Percentiles rank a stretch among this genome's conserved stretches.
Conservation (phyloP, 768 basidiomycete species). For the Lactifluus subvellereus region DNA sequence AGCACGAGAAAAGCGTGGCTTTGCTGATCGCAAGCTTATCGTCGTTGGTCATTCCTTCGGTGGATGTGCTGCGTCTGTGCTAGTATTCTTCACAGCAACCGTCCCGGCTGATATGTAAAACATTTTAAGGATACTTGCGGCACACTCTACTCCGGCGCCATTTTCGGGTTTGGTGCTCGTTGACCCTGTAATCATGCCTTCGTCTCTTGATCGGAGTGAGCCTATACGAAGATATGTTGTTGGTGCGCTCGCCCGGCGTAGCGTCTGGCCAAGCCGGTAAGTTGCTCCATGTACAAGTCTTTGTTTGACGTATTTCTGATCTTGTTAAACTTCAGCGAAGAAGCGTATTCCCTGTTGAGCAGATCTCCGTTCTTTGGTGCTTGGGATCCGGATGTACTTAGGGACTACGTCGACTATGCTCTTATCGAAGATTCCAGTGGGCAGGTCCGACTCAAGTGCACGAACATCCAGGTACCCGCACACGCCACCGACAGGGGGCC, state of each 20-base stretch:
- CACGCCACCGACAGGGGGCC: background rate
- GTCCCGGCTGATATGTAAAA: background rate
- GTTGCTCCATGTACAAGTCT: constrained; percentile 11
- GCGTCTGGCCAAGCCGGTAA: constrained; percentile 58
- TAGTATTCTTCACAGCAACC: background rate
- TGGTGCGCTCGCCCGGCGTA: constrained; percentile 53
- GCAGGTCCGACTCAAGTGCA: constrained; percentile 56
- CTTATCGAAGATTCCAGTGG: constrained; percentile 38
- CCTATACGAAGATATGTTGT: constrained; percentile 21
- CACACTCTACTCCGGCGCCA: constrained; percentile 53
- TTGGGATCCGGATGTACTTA: constrained; percentile 64
- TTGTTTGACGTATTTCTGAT: background rate
- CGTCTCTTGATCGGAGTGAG: background rate
- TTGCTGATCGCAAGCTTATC: constrained; percentile 49
- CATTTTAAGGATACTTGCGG: constrained; percentile 60
- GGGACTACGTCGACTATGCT: constrained; percentile 55
- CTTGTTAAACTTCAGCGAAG: constrained; percentile 40
- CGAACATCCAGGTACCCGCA: constrained; percentile 41
- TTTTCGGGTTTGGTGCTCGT: constrained; percentile 70
- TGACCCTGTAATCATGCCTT: constrained; percentile 63
- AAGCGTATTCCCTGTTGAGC: constrained; percentile 46
- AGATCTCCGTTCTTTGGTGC: constrained; percentile 58
- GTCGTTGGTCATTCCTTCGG: constrained; percentile 83
- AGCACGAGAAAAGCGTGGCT: constrained; percentile 43
- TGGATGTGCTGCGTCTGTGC: constrained; percentile 64